Base-by-base conservation (phyloP, 2,329 filamentous ascomycete species). In the Aureobasidium sp. region DNA sequence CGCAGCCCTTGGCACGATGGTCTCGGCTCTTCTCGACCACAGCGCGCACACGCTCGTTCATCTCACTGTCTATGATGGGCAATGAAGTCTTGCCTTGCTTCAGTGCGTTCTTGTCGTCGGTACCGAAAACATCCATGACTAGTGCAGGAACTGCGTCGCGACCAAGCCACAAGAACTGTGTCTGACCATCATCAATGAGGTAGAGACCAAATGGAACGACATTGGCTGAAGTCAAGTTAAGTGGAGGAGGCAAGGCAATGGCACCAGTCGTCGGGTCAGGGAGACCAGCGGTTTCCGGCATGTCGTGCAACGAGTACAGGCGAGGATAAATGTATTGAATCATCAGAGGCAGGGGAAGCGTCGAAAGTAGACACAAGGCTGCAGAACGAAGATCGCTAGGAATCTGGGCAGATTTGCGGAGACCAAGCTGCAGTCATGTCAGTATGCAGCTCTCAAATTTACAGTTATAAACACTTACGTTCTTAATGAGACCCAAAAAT, bases 131-230 rank as follows among this genome's bases (percentile, higher is more conserved):
- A 69, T 99, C 94, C 58, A 83, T 76, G 44, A 97, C 80, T 36
- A 99, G 82, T 71, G 96, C 91, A 1, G 91, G 91, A 32, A 99
- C 91, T 1, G 93, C 88, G 67, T 99, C 93, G 39, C 92, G 86
- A 15, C 94, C 94, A 25, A 97, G 83, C 94, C 94, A 99, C 52
- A 99, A 77, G 82, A 99, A 99, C 73, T 99, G 94, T 6, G 91
- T 97, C 75, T 97, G 93, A 3, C 92, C 92, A 70, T 99, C 94
- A 69, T 99, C 94, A 69, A 99, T 94, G 62, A 99, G 83, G 75
- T 99, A 99, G 21, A 99, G 79, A 32, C 94, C 94, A 71, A 95
- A 96, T 0, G 91, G 84, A 3, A 91, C 90, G 54, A 99, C 83
- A 49, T 89, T 85, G 74, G 93, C 91, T 1, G 92, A 96, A 3